Base-by-base conservation (phyloP, 306 rosid species). In the Cajanus cajan region DNA sequence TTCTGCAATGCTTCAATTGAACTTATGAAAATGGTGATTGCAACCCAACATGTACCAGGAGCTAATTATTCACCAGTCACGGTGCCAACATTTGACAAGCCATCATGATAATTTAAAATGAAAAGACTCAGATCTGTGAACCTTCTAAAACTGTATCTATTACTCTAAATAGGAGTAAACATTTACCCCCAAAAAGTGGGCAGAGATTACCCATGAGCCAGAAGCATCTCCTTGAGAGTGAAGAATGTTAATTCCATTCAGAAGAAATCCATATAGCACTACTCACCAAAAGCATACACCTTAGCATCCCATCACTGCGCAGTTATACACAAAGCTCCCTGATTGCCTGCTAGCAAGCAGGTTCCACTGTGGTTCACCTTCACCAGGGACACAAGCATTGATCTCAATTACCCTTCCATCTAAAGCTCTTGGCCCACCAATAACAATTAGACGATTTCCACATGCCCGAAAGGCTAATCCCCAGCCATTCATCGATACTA, bases 241-340 rank as follows among this genome's bases (percentile, higher is more conserved):
- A 87, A 81, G 82, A 77, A 40, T 50, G 78, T 68, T 66, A 74
- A 83, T 83, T 80, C 82, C 84, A 76, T 63, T 74, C 57, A 39
- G 71, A 84, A 72, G 83, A 87, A 85, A 75, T 43, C 80, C 85
- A 70, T 65, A 73, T 72, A 54, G 76, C 79, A 41, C 8, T 57
- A 74, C 31, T n/a, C 66, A 63, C 71, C 48, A 64, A 82, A 81
- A 74, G 34, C 12, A 5, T 47, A 33, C 59, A 10, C 55, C 67
- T 89, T 82, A 91, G 80, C 96, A 91, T 83, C 91, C 94, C 97
- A 91, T 91, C 80, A 89, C 92, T 0, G 94, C 84, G 2, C 94
- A 89, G 75, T 91, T 88, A 67, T 89, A 85, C 85, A 89, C 94
- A 82, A 86, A 91, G 80, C 84, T 85, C 47, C 91, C 89, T 2